These are phyloP conservation scores for Candida glaebosa DNA, from an alignment of 805 yeast species.

Conservation along the genomic window DNA sequence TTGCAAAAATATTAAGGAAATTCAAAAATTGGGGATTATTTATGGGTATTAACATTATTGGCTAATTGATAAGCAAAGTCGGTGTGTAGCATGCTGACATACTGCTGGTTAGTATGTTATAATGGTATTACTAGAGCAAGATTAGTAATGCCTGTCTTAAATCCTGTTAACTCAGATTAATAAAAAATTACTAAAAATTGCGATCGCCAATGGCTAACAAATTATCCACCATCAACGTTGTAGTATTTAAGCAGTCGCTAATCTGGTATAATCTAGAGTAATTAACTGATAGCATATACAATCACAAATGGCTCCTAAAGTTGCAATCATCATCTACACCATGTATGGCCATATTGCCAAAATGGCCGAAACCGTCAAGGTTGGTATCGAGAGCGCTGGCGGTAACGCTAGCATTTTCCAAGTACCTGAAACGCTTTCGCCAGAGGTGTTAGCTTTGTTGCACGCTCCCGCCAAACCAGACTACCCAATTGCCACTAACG, in stretches of 20 bases:
- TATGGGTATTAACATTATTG: too few species aligned
- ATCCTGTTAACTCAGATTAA: not conserved
- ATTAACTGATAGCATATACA: not conserved
- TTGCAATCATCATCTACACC: constrained; percentile 57
- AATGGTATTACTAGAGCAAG: not conserved
- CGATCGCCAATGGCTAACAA: not conserved
- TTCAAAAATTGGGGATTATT: too few species aligned
- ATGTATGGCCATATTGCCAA: constrained; percentile 71
- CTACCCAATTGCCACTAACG: constrained; percentile 60
- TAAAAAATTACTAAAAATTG: not conserved
- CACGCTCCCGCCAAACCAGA: constrained; percentile 54
- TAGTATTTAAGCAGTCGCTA: constrained; percentile 55
- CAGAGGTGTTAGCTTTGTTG: constrained; percentile 52
- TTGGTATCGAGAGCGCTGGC: constrained; percentile 71
- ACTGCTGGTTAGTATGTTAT: too few species aligned
- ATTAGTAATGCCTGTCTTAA: not conserved
- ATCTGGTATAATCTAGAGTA: constrained; percentile 40
- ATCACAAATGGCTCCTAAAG: constrained; percentile 31
- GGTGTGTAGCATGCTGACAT: too few species aligned
- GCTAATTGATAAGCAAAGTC: too few species aligned
- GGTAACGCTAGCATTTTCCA: constrained; percentile 66
- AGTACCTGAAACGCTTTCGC: constrained; percentile 70
- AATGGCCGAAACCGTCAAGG: constrained; percentile 63
- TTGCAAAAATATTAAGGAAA: too few species aligned
- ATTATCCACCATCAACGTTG: not conserved